Percentiles rank a stretch among this genome's conserved stretches.
Evolutionary conservation across 495 filamentous ascomycete genomes (phyloP).

Genomic region (Penicillium macrosclerotiorum): DNA sequence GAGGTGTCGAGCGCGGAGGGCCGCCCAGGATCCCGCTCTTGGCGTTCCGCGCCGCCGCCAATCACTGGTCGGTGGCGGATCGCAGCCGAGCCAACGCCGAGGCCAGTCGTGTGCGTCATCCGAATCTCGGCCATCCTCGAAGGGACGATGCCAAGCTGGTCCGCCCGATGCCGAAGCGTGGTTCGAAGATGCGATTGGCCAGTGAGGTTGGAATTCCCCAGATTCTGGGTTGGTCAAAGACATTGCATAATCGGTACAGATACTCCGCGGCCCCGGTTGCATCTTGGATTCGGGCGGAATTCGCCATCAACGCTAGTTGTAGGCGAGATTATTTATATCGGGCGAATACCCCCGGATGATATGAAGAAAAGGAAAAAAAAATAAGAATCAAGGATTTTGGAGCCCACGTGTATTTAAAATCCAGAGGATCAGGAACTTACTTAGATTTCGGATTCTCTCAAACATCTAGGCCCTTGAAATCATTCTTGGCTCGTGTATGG

Average conservation of each 20-base stretch:
- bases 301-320: slow-evolving; percentile 15
- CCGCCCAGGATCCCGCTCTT: slow-evolving; percentile 32
- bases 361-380: background rate
- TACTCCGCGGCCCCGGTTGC: slow-evolving; percentile 5
- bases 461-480: slow-evolving; percentile 7
- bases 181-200: slow-evolving; percentile 13
- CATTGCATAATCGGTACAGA: slow-evolving; percentile 9
- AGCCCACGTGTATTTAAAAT: slow-evolving; percentile 12
- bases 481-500: slow-evolving; percentile 25
- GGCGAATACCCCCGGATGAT: background rate
- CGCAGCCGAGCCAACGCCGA: slow-evolving; percentile 24
- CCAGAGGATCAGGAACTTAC: slow-evolving; percentile 4
- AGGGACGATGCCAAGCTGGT: slow-evolving; percentile 16
- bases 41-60: slow-evolving; percentile 27
- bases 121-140: background rate
- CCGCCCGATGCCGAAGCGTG: slow-evolving; percentile 11
- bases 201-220: slow-evolving; percentile 9
- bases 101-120: slow-evolving; percentile 31
- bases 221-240: slow-evolving; percentile 4
- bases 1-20: slow-evolving; percentile 12
- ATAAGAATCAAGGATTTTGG: slow-evolving; percentile 3
- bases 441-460: slow-evolving; percentile 3
- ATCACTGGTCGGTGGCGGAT: slow-evolving; percentile 13
- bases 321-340: slow-evolving; percentile 23
- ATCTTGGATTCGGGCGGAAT: slow-evolving; percentile 2